Evolutionary conservation across 495 filamentous ascomycete genomes (phyloP), one percentile per base, ranked within the genome.

Genomic region (Apodospora peruviana): DNA sequence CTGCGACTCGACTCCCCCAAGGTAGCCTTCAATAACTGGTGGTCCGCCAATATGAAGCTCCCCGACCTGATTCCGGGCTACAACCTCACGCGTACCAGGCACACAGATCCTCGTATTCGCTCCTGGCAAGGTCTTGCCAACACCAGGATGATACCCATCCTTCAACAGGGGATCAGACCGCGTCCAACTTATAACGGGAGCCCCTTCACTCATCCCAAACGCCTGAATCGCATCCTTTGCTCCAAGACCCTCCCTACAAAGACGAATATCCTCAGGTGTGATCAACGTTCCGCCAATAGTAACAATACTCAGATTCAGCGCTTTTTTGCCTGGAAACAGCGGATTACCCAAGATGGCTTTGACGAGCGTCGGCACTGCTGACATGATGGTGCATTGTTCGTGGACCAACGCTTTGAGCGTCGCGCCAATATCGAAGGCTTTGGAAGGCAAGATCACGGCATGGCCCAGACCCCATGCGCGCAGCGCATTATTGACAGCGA

Each of bases 181-280:
- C 38, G 40, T 22, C 42, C 59, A 65, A 17, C 57, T 56, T n/a
- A 66, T 53, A 3, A 62, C 51, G 16, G 61, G 58, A 3, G 62
- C 50, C 8, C 63, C 67, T 51, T 74, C 70, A 4, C 61, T 73
- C 71, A 76, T 72, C 3, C 72, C 72, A 44, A 66, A 74, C 18
- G 59, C 58, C 47, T 62, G 60, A 17, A 61, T 56, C 23, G 59
- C 64, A 22, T 51, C 50, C n/a, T 43, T 51, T 18, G 60, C 59
- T 36, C 58, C 64, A 3, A 70, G 52, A 27, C 41, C 52, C 0
- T 58, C 57, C 5, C 49, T 47, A 44, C 65, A 69, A 1, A 53
- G 58, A 19, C 48, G 40, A 11, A 71, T 47, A 19, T 67, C 45
- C 23, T 62, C 64, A 10, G 57, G 52, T 14, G 55, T 57, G 18